Conservation (phyloP, 2,329 filamentous ascomycete genomes). For the Thielaviopsis euricoi region DNA sequence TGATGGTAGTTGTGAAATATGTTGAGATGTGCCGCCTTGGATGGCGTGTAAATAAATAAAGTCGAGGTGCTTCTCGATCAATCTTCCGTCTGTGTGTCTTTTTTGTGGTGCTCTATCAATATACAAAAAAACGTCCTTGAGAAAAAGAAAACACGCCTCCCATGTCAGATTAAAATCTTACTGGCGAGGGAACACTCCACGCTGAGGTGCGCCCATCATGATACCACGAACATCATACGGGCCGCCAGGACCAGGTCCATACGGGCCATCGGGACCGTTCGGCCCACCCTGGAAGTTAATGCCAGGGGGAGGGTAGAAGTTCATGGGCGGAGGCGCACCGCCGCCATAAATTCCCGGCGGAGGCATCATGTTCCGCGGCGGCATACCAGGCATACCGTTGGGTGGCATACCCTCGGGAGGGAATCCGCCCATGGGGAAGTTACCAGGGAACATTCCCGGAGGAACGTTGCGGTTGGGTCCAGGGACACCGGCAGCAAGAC, state of each 20-base stretch:
- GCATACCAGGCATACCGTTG: constrained; percentile 32
- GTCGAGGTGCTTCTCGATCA: no score
- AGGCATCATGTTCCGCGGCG: constrained; percentile 37
- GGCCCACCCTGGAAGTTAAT: not conserved
- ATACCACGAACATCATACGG: constrained; percentile 40
- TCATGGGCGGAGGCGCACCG: constrained; percentile 22
- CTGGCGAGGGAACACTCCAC: constrained; percentile 27
- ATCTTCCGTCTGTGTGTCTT: no score
- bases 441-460: constrained; percentile 45
- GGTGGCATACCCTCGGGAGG: constrained; percentile 21
- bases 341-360: constrained; percentile 42
- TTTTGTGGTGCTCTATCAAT: not conserved
- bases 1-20: no score
- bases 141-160: not conserved
- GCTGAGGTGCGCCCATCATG: constrained; percentile 20
- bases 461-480: constrained; percentile 27
- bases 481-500: constrained; percentile 23
- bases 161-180: constrained; percentile 7
- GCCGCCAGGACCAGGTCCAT: constrained; percentile 20
- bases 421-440: constrained; percentile 33
- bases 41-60: no score
- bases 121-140: not conserved
- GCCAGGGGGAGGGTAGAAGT: constrained; percentile 22
- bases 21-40: no score
- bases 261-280: constrained; percentile 1